Evolutionary conservation across 164 flowering plant species (phyloP), one percentile per base, ranked within the genome.

Genomic region (Paratinospora sagittata): DNA sequence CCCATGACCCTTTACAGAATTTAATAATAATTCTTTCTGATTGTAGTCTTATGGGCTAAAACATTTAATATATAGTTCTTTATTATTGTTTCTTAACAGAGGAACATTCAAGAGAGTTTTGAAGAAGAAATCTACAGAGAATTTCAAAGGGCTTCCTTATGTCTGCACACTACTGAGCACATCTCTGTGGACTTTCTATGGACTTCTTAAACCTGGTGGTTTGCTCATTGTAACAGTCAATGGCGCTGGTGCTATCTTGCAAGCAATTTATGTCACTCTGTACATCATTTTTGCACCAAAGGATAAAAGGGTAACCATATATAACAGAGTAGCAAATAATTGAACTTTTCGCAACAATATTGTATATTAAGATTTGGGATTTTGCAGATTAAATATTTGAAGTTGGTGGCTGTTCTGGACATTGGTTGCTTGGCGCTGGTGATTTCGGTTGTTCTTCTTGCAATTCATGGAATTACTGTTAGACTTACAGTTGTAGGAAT

Each of bases 101-200:
- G 73, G 75, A 66, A 87, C 91, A 0, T 90, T 92, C 70, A 58
- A 68, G 74, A 71, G 73, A 61, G 80, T 92, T 39, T 83, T 89
- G 82, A 90, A 81, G 85, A 85, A 79, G 80, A 92, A 84, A 83
- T 88, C 96, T 8, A 86, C 86, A 11, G 91, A 85, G 82, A 66
- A 83, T 60, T 92, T 82, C 84, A 85, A 83, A 73, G 89, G 82
- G 12, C 30, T 76, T 47, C 93, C 96, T 17, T 92, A 90, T 62
- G 79, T 90, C 41, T 77, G 82, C 0, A 86, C 96, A 0, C 74
- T 92, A 5, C 70, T 92, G 33, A 83, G 92, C 81, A 83, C 92
- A 19, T 79, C 85, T 39, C 43, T 92, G 60, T 89, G 97, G 97
- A 77, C 84, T 13, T 92, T 82, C 73, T 92, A 92, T 76, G 97